Evolutionary conservation across 768 basidiomycete species (phyloP).

Genomic region (Clitopilus hobsonii): DNA sequence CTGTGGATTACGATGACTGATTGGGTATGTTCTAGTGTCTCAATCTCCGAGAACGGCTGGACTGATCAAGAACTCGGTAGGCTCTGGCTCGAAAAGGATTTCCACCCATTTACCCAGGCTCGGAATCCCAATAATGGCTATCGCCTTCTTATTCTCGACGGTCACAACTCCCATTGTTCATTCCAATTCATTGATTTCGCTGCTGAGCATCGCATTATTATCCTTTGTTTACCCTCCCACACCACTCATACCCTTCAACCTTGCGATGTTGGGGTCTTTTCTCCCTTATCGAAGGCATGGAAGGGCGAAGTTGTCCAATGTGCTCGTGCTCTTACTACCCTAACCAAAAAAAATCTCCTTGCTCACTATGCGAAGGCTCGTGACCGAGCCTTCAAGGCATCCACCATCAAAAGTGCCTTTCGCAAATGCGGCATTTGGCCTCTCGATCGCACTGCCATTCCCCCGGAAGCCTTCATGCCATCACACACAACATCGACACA

Average conservation of each 20-base stretch:
- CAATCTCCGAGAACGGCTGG: conserved; percentile 33
- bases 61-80: conserved; percentile 29
- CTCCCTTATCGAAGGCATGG: conserved; percentile 26
- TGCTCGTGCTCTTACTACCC: not conserved
- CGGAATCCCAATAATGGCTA: conserved; percentile 13
- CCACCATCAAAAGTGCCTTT: conserved; percentile 16
- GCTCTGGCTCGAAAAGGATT: conserved; percentile 29
- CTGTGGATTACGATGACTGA: not conserved
- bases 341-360: conserved; percentile 9
- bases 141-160: conserved; percentile 30
- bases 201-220: conserved; percentile 19
- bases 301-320: conserved; percentile 18
- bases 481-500: conserved; percentile 12
- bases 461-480: conserved; percentile 2
- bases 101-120: conserved; percentile 20
- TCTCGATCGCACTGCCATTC: conserved; percentile 11
- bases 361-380: conserved; percentile 10
- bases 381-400: conserved; percentile 8
- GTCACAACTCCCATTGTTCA: conserved; percentile 32
- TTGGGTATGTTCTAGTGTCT: conserved; percentile 19
- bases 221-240: conserved; percentile 31
- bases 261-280: conserved; percentile 31
- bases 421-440: conserved; percentile 18
- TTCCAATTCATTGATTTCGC: conserved; percentile 25
- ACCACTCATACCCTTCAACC: conserved; percentile 33